Evolutionary conservation across 768 basidiomycete genomes (phyloP).

Genomic region (Tricholoma terreum): DNA sequence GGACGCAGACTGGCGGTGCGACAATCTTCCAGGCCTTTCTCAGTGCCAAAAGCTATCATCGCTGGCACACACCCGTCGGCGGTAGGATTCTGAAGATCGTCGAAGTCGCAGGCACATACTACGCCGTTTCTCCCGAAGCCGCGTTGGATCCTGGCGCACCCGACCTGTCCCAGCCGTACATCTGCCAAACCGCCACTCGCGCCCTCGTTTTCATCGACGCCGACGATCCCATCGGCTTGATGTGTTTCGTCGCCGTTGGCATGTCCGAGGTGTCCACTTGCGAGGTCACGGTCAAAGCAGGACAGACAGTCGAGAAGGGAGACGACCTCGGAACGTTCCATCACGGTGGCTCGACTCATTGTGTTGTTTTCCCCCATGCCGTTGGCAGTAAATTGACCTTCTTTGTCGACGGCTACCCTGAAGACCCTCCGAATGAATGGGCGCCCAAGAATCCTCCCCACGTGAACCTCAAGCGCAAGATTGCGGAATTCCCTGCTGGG

Average conservation of each 20-base stretch:
- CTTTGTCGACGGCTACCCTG: background rate
- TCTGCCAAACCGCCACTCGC: slow-evolving; percentile 45
- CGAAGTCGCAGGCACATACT: slow-evolving; percentile 49
- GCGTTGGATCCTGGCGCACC: background rate
- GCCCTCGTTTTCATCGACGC: slow-evolving; percentile 55
- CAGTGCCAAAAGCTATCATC: slow-evolving; percentile 52
- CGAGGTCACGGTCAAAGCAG: slow-evolving; percentile 44
- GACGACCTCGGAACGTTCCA: slow-evolving; percentile 63
- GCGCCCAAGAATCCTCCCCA: background rate
- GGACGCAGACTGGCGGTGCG: slow-evolving; percentile 30
- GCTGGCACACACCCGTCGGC: slow-evolving; percentile 59
- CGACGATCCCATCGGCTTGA: slow-evolving; percentile 47
- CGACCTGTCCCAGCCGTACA: slow-evolving; percentile 35
- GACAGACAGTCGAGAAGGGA: slow-evolving; percentile 35
- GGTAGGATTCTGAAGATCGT: slow-evolving; percentile 39
- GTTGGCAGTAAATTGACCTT: background rate
- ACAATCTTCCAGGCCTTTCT: slow-evolving; percentile 59
- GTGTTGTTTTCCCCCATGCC: slow-evolving; percentile 36
- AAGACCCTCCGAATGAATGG: background rate
- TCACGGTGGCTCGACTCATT: slow-evolving; percentile 57
- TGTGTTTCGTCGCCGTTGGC: slow-evolving; percentile 58
- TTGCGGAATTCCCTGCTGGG: background rate
- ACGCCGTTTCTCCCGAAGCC: slow-evolving; percentile 30
- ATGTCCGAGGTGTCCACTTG: slow-evolving; percentile 66
- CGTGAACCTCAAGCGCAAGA: background rate